Evolutionary conservation across 306 rosid genomes (phyloP), one percentile per base, ranked within the genome.

Genomic region (Glycyrrhiza uralensis): DNA sequence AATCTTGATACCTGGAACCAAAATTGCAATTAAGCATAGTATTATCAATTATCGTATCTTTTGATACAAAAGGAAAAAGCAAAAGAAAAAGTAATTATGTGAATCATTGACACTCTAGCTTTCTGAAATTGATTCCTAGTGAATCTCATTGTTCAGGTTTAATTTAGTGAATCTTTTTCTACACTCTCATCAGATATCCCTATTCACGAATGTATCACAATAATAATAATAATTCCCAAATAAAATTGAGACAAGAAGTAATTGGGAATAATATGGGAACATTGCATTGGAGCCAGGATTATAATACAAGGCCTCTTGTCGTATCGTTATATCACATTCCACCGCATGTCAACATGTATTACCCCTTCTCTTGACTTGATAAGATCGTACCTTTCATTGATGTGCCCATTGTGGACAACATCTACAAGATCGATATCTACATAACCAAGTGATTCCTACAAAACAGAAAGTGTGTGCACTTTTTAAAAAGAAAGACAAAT

Each of bases 331-430:
- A 9, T 22, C 14, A 8, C 55, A 59, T 69, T 50, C 77, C 84
- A 80, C 10, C 59, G 65, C 10, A 75, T 44, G 38, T 80, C 81
- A 29, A 75, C 22, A 18, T 63, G 81, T 46, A 81, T 12, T 1
- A 42, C 23, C 32, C 81, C 77, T 50, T 77, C 57, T 44, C 41
- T 77, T 4, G 77, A 76, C 55, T 81, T 76, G 2, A 77, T 81
- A 42, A 81, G 36, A 60, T 66, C 22, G 29, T 77, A 77, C 69
- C n/a, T 66, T 15, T 75, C 63, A 22, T 57, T 66, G n/a, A 77
- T 77, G 20, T 72, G 69, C 11, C 79, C 76, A 0, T 72, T 72
- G 62, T 66, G 26, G 11, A 81, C 74, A 28, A 81, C 77, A 35
- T 77, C 82, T 52, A 23, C 15, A 3, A 51, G 58, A 51, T 51